Evolutionary conservation across 106 monocot species (phyloP).

Genomic region (Posidonia australis): DNA sequence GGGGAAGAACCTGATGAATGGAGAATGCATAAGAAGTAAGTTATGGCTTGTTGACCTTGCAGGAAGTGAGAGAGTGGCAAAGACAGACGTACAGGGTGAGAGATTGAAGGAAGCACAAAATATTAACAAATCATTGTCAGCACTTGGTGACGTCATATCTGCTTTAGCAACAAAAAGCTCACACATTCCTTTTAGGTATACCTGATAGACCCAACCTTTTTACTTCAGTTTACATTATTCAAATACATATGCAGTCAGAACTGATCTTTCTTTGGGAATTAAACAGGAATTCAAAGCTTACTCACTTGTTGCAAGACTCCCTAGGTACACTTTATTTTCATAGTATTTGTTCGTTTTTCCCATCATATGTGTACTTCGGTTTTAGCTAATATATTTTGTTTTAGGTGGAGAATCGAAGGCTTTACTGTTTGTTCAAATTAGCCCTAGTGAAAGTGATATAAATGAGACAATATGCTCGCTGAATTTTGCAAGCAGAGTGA

Average conservation of each 20-base stretch:
- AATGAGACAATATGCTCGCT: conserved; percentile 82
- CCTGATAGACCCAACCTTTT: not conserved
- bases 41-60: conserved; percentile 86
- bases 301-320: conserved; percentile 89
- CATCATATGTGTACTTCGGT: not conserved
- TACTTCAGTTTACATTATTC: not conserved
- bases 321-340: conserved; percentile 37
- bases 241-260: not conserved
- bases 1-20: conserved; percentile 71
- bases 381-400: not conserved
- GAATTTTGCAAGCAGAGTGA: conserved; percentile 93
- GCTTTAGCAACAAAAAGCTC: conserved; percentile 85
- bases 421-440: conserved; percentile 91
- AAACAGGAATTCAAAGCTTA: conserved; percentile 92
- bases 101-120: conserved; percentile 82
- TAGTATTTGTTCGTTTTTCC: not conserved
- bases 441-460: conserved; percentile 72
- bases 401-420: conserved; percentile 89
- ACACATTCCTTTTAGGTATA: conserved; percentile 86
- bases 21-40: conserved; percentile 80
- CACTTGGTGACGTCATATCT: conserved; percentile 97
- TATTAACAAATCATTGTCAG: conserved; percentile 88
- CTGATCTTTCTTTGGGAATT: not conserved
- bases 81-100: conserved; percentile 93
- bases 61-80: conserved; percentile 87